Conservation (phyloP, 345 rosid species). For the Kandelia obovata region DNA sequence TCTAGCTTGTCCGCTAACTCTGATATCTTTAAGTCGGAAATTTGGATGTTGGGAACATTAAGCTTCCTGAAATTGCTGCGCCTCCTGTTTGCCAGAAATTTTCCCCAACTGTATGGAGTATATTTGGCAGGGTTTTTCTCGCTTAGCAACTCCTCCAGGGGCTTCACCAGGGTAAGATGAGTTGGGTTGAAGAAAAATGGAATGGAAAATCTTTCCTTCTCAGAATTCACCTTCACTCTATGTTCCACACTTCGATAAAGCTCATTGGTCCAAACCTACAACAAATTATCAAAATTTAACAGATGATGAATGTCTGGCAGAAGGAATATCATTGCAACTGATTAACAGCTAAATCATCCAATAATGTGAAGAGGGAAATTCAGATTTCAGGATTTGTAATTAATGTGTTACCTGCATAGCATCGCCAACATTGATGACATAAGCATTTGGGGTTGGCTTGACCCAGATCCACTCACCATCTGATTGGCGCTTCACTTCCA, state of each 20-base stretch:
- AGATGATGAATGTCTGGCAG: too few relatives aligned
- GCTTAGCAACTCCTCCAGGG: slow-evolving; percentile 34
- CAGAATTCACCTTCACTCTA: slow-evolving; percentile 39
- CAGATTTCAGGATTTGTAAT: too few relatives aligned
- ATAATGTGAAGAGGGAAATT: too few relatives aligned
- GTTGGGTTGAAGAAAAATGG: slow-evolving; percentile 43
- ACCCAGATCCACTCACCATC: slow-evolving; percentile 71
- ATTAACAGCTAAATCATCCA: too few relatives aligned
- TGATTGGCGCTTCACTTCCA: slow-evolving; percentile 60
- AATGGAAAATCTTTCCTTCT: slow-evolving; percentile 47
- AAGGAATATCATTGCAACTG: too few relatives aligned
- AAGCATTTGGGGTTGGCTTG: slow-evolving; percentile 49
- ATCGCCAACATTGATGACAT: slow-evolving; percentile 69
- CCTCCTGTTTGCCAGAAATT: slow-evolving; percentile 33
- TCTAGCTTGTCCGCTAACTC: background rate
- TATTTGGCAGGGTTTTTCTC: slow-evolving; percentile 36
- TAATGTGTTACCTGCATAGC: slow-evolving; percentile 41
- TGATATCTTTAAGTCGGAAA: slow-evolving; percentile 29
- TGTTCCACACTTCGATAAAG: slow-evolving; percentile 48
- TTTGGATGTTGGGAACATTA: slow-evolving; percentile 41
- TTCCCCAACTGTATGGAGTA: slow-evolving; percentile 43
- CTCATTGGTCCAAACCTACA: slow-evolving; percentile 54
- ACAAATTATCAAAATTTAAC: background rate
- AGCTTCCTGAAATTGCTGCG: slow-evolving; percentile 40
- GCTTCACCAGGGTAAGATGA: slow-evolving; percentile 31